A percentile compares a stretch with the other conserved stretches of the same genome.
These are phyloP conservation scores for Pestalotiopsis sp. DNA, from an alignment of 2,329 filamentous ascomycete genomes.

Conservation along the genomic window DNA sequence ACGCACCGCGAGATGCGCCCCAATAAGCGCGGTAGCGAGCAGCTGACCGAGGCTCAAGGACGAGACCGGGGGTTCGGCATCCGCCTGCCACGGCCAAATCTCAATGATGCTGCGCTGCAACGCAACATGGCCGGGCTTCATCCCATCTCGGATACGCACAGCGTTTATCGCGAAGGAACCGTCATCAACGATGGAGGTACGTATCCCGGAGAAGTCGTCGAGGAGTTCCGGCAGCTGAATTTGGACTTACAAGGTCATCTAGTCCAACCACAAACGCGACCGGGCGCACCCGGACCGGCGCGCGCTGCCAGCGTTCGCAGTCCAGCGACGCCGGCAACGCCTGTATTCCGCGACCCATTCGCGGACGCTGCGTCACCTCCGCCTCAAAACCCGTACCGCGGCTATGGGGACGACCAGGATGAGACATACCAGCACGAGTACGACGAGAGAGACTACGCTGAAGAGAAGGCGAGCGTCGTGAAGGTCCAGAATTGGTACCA, in stretches of 20 bases:
- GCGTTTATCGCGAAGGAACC: conserved; percentile 31
- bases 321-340: background rate
- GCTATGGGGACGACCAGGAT: background rate
- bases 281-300: background rate
- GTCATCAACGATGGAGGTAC: conserved; percentile 14
- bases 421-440: conserved; percentile 6
- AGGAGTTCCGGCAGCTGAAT: background rate
- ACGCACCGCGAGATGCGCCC: background rate
- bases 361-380: too few relatives aligned
- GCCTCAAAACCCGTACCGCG: background rate
- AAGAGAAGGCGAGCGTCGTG: background rate
- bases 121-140: conserved; percentile 20
- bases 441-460: background rate
- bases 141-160: conserved; percentile 14
- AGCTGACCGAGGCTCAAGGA: background rate
- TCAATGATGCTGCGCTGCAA: conserved; percentile 20
- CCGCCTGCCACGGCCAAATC: conserved; percentile 12
- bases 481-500: background rate
- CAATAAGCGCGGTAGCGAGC: background rate
- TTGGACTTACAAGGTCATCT: background rate
- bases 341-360: background rate
- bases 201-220: background rate
- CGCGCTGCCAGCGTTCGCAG: background rate
- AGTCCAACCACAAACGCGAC: background rate
- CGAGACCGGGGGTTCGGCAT: background rate